Conservation (phyloP, 2,329 filamentous ascomycete genomes). For the Fusarium sp. region DNA sequence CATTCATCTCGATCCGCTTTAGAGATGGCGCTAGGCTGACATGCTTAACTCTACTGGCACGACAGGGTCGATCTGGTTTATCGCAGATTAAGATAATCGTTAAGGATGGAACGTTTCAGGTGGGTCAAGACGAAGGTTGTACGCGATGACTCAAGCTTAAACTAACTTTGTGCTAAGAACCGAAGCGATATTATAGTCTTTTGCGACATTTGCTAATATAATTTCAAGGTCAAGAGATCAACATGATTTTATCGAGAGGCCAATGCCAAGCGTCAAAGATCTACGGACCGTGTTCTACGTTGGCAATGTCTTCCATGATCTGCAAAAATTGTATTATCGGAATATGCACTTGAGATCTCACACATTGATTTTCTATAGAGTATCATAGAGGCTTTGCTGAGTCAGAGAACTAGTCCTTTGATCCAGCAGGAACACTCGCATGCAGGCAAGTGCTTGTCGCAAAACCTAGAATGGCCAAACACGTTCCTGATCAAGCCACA, state of each 20-base stretch:
- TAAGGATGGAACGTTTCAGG: not conserved
- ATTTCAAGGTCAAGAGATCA: not conserved
- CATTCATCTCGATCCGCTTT: not conserved
- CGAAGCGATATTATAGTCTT: fast-evolving
- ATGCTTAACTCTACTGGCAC: not conserved
- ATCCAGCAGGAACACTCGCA: not conserved
- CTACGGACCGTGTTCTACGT: not conserved
- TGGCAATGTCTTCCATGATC: not conserved
- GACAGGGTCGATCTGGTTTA: not conserved
- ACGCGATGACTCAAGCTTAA: slow-evolving; percentile 2
- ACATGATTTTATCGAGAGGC: not conserved
- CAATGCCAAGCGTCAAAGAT: not conserved
- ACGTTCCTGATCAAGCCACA: slow-evolving; percentile 8
- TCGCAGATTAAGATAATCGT: not conserved
- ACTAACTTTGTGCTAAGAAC: not conserved
- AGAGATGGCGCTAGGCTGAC: not conserved
- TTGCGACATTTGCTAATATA: not conserved
- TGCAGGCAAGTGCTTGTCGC: not conserved
- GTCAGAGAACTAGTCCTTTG: not conserved
- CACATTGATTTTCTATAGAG: not conserved
- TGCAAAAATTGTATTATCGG: not conserved
- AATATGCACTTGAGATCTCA: not conserved
- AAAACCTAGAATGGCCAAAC: not conserved
- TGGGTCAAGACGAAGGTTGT: not conserved
- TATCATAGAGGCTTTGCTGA: not conserved